These are phyloP conservation scores for Adansonia madagascariensis DNA, from an alignment of 441 rosid genomes.

Conservation along the genomic window DNA sequence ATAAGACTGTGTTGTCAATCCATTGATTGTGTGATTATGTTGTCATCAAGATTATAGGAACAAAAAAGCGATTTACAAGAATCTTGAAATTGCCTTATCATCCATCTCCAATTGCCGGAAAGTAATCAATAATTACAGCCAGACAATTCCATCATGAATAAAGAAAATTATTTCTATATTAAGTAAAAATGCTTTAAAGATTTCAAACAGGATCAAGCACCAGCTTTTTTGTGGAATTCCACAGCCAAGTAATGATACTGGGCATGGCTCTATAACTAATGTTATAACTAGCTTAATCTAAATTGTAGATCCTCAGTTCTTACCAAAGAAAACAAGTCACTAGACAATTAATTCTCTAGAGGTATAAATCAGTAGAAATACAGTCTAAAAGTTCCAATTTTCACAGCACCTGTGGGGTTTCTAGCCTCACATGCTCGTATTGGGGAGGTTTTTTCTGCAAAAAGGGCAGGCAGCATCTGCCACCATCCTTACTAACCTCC, in stretches of 20 bases:
- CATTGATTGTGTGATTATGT: background rate
- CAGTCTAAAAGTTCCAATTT: background rate
- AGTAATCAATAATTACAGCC: background rate
- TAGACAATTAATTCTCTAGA: background rate
- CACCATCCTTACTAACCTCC: background rate
- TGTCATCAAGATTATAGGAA: background rate
- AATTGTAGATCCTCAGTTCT: background rate
- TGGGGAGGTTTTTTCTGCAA: background rate
- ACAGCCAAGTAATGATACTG: background rate
- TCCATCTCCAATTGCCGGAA: background rate
- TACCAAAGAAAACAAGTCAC: background rate
- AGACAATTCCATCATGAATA: background rate
- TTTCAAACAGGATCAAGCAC: background rate
- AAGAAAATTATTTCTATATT: background rate
- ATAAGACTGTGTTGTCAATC: background rate
- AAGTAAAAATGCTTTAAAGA: background rate
- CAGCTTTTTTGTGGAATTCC: background rate
- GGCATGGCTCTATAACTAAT: background rate
- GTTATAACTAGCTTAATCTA: too few relatives aligned
- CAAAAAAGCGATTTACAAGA: background rate
- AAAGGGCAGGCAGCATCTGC: background rate
- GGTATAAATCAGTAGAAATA: background rate
- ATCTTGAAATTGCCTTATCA: background rate
- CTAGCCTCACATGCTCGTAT: background rate
- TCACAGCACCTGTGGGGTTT: background rate